These are phyloP conservation scores for Hypoxylon sp. DNA, from an alignment of 2,329 filamentous ascomycete genomes.

Conservation along the genomic window DNA sequence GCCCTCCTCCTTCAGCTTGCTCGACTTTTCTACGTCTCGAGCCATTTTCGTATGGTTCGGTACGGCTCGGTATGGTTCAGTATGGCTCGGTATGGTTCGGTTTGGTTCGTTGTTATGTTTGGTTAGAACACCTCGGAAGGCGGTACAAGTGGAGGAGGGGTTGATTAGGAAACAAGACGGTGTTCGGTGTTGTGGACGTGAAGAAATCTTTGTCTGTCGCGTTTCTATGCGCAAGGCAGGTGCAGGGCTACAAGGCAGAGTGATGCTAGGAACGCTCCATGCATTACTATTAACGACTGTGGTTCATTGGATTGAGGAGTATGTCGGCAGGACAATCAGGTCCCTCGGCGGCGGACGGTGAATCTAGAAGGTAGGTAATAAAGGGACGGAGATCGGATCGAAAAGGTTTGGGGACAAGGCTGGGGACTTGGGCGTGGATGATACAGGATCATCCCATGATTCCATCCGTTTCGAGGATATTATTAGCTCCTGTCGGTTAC, in stretches of 20 bases:
- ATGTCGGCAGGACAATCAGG: not conserved
- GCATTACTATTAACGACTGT: conserved; percentile 6
- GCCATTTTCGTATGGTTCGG: conserved; percentile 44
- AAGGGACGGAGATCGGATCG: not conserved
- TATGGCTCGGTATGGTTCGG: too few relatives aligned
- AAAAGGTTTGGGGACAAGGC: not conserved
- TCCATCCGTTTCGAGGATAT: conserved; percentile 30
- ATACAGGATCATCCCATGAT: conserved; percentile 17
- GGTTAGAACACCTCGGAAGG: not conserved
- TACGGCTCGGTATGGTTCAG: too few relatives aligned
- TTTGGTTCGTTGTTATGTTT: conserved; percentile 2
- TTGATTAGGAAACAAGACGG: not conserved
- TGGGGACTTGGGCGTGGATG: not conserved
- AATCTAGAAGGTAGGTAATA: conserved; percentile 13
- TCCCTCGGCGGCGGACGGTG: not conserved
- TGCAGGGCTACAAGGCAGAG: conserved; percentile 19
- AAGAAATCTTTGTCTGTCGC: conserved; percentile 25
- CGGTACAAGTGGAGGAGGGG: not conserved
- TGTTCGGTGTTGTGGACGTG: not conserved
- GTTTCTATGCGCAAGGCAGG: conserved; percentile 4
- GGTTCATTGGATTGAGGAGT: conserved; percentile 12
- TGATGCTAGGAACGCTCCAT: not conserved
- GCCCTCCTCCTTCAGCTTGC: conserved; percentile 69
- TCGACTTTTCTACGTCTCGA: conserved; percentile 53
- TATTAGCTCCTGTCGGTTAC: conserved; percentile 11